Base-by-base conservation (phyloP, 1,139 yeast species). In the Scheffersomyces illinoinensis region DNA sequence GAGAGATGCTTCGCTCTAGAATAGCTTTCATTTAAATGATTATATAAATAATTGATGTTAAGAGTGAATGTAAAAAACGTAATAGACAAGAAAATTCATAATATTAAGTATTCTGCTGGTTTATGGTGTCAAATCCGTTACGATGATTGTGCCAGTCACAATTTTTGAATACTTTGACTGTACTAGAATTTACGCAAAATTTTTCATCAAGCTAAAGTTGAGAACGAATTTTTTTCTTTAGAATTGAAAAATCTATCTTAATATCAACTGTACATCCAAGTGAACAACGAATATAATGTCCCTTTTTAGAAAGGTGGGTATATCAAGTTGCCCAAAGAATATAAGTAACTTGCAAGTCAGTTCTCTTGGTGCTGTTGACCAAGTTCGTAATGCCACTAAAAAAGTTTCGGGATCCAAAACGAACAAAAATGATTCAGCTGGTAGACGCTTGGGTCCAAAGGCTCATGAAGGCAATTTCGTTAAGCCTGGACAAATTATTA, bases 341-440 rank as follows among this genome's bases (percentile, higher is more conserved):
- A 24, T 17, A 48, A n/a, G 51, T 4, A 20, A 14, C 5, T 48
- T 48, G 26, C 51, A 48, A 48, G 53, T 54, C 2, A 53, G 6
- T 20, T 50, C 58, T 6, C 49, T 58, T 48, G 60, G 53, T 53
- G 58, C 57, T 52, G 50, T 70, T 47, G 75, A 68, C 49, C 91
- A 86, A 67, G 84, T 91, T 21, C 93, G 99, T 82, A 87, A 88
- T 47, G 98, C 99, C 46, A 93, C 98, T 47, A 95, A 95, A 76
- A 89, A 87, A 71, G 98, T 96, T 5, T 92, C 97, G 19, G 98
- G 98, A 66, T 93, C 98, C 43, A 90, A 87, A 76, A 91, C 97
- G 53, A 91, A 90, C 66, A 93, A 91, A 85, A 90, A 91, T 73
- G 98, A 93, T 75, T 93, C 99, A 21, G 93, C 95, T 4, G 99